phyloP scores from a whole-genome alignment of 1,139 yeast genomes.

The Candida tropicalis region DNA sequence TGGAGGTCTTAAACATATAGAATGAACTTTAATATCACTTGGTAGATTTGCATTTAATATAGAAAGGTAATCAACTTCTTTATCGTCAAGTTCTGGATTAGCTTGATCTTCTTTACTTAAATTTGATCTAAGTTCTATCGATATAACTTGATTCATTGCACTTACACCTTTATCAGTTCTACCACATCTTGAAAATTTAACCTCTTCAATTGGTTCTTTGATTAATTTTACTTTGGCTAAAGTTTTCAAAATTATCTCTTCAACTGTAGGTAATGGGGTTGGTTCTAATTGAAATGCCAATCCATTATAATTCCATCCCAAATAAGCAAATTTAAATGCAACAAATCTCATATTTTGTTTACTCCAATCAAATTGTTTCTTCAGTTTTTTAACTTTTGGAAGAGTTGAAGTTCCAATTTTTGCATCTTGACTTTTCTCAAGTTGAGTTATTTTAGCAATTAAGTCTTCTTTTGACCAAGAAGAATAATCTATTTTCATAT shows the following conservation, averaged over 20 bases:
- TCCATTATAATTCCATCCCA: conserved; percentile 95
- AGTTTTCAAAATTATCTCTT: conserved; percentile 73
- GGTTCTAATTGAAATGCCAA: conserved; percentile 76
- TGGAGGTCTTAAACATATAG: conserved; percentile 83
- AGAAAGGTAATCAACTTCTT: conserved; percentile 76
- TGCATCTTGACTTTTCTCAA: conserved; percentile 34
- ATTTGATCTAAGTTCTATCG: conserved; percentile 73
- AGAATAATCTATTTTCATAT: conserved; percentile 30
- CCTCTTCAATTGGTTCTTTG: conserved; percentile 60
- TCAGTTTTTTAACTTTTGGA: conserved; percentile 22
- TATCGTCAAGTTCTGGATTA: conserved; percentile 55
- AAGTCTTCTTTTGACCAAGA: conserved; percentile 57
- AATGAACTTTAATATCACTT: conserved; percentile 77
- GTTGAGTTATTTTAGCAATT: conserved; percentile 46
- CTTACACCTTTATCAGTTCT: conserved; percentile 96
- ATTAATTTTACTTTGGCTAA: conserved; percentile 68
- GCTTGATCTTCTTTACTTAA: conserved; percentile 58
- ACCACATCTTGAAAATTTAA: conserved; percentile 88
- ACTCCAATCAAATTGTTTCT: conserved; percentile 67
- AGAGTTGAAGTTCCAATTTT: neutral
- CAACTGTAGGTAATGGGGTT: conserved; percentile 86
- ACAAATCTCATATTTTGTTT: conserved; percentile 68
- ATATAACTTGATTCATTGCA: conserved; percentile 93
- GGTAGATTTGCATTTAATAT: conserved; percentile 81
- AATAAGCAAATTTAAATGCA: conserved; percentile 81